Conservation (phyloP, 345 rosid genomes). For the Rhizophora apiculata region DNA sequence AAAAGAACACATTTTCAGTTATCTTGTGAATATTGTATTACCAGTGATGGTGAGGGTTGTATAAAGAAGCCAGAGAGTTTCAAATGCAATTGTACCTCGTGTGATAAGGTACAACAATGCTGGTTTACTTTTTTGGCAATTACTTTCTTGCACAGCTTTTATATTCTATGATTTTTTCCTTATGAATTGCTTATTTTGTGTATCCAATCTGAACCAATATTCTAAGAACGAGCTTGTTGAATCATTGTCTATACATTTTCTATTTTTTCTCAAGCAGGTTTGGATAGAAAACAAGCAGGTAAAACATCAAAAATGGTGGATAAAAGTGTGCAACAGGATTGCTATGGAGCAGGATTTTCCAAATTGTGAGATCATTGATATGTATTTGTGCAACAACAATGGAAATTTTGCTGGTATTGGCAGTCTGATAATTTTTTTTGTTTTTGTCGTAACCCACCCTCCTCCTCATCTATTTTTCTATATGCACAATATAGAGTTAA, state of each 20-base stretch:
- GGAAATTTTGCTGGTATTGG: slow-evolving; percentile 46
- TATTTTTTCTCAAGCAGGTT: slow-evolving; percentile 35
- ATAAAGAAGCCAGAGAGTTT: slow-evolving; percentile 52
- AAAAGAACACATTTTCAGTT: slow-evolving; percentile 59
- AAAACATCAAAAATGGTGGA: slow-evolving; percentile 59
- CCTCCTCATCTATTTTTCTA: too few relatives aligned
- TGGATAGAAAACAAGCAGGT: slow-evolving; percentile 52
- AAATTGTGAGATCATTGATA: slow-evolving; percentile 55
- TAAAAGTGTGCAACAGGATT: slow-evolving; percentile 71
- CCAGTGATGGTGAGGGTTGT: slow-evolving; percentile 47
- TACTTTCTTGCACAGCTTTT: not conserved
- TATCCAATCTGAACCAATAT: not conserved
- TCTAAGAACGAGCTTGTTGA: not conserved
- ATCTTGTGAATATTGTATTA: slow-evolving; percentile 59
- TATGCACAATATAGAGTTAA: too few relatives aligned
- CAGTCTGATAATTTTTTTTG: not conserved
- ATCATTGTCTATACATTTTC: not conserved
- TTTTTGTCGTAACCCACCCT: too few relatives aligned
- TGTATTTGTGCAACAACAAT: slow-evolving; percentile 53
- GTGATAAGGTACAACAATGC: slow-evolving; percentile 42
- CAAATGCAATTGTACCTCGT: slow-evolving; percentile 61
- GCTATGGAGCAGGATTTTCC: slow-evolving; percentile 54
- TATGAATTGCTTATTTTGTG: not conserved
- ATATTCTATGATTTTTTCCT: not conserved
- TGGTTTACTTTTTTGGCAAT: not conserved